Conservation (phyloP, 306 rosid species). For the Crataegus laevigata region DNA sequence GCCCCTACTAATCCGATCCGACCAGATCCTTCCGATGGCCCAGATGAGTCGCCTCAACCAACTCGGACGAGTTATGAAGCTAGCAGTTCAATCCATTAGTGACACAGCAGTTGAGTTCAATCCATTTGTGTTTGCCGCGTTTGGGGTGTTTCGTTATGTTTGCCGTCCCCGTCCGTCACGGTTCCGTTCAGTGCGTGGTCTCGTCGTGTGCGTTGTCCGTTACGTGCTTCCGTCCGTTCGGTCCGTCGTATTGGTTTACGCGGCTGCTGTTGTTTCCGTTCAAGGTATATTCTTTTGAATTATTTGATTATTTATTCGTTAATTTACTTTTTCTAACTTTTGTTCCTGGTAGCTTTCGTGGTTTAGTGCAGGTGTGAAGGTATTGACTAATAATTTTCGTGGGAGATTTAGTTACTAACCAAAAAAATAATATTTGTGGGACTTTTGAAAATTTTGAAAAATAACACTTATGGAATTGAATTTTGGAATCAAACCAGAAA, state of each 20-base stretch:
- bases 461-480: too few species aligned
- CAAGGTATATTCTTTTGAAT: conserved; percentile 33
- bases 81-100: too few species aligned
- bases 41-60: neutral
- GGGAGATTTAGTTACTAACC: neutral
- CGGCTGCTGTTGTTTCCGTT: conserved; percentile 4
- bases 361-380: too few species aligned
- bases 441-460: too few species aligned
- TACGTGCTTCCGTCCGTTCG: conserved; percentile 15
- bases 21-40: neutral
- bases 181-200: neutral
- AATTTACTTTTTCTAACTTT: neutral
- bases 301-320: neutral
- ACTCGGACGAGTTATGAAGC: too few species aligned
- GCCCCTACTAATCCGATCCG: too few species aligned
- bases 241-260: conserved; percentile 16
- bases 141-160: conserved; percentile 12
- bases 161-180: conserved; percentile 13
- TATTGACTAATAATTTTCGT: neutral
- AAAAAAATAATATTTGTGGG: too few species aligned
- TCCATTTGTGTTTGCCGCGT: conserved; percentile 28
- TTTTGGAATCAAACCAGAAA: too few species aligned
- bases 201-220: conserved; percentile 11
- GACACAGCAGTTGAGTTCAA: neutral
- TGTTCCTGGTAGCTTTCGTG: neutral